Evolutionary conservation across 805 yeast genomes (phyloP).

Genomic region (Candida fluviatilis): DNA sequence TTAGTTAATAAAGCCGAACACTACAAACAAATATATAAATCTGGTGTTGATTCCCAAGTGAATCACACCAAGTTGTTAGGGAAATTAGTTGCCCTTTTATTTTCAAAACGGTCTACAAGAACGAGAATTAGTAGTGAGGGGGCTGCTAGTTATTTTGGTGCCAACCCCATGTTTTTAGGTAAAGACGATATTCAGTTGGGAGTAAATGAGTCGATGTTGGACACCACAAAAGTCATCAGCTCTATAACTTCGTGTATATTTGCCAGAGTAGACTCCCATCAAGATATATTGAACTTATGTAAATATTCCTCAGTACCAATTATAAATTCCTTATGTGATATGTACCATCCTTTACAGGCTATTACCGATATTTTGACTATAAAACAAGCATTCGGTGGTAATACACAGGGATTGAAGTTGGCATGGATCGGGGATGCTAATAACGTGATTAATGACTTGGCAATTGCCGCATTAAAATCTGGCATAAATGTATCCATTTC

Average conservation of each 20-base stretch:
- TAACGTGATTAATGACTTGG: slow-evolving; percentile 90
- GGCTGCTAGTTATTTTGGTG: slow-evolving; percentile 90
- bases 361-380: slow-evolving; percentile 87
- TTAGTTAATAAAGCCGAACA: slow-evolving; percentile 70
- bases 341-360: slow-evolving; percentile 92
- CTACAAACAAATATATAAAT: slow-evolving; percentile 60
- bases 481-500: slow-evolving; percentile 84
- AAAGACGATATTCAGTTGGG: slow-evolving; percentile 96
- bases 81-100: slow-evolving; percentile 75
- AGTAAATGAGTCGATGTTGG: slow-evolving; percentile 86
- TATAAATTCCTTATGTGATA: slow-evolving; percentile 90
- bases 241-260: slow-evolving; percentile 96
- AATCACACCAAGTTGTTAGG: slow-evolving; percentile 62
- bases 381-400: slow-evolving; percentile 67
- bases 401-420: slow-evolving; percentile 59
- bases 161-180: slow-evolving; percentile 94
- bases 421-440: slow-evolving; percentile 98
- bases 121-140: slow-evolving; percentile 94
- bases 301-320: slow-evolving; percentile 84
- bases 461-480: slow-evolving; percentile 77
- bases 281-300: slow-evolving; percentile 75
- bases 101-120: slow-evolving; percentile 90
- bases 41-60: slow-evolving; percentile 37
- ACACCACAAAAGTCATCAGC: slow-evolving; percentile 82
- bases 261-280: slow-evolving; percentile 89